phyloP scores from a whole-genome alignment of 441 rosid species.

The Arabidopsis lyrata region DNA sequence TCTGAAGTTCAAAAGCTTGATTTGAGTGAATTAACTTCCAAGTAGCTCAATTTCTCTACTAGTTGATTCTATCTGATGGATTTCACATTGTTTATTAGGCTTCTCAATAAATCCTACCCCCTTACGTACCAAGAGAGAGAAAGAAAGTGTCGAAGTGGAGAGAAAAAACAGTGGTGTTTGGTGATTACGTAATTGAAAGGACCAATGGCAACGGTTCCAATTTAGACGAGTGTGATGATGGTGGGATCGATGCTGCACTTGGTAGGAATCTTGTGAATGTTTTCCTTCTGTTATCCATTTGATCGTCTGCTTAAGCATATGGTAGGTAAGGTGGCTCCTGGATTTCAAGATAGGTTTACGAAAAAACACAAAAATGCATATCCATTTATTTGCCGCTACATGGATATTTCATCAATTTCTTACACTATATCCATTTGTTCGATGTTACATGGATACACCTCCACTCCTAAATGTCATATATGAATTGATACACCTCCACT shows the following conservation, averaged over 20 bases:
- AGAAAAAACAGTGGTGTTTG: conserved; percentile 66
- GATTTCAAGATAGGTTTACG: too few relatives aligned
- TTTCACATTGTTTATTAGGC: conserved; percentile 57
- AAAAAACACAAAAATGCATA: too few relatives aligned
- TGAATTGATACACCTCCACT: too few relatives aligned
- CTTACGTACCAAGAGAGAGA: too few relatives aligned
- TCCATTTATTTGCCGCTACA: too few relatives aligned
- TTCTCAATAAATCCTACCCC: conserved; percentile 40
- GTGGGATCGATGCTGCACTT: conserved; percentile 53
- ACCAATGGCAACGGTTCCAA: conserved; percentile 56
- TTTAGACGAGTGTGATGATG: conserved; percentile 54
- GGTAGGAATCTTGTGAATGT: conserved; percentile 67
- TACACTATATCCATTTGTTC: too few relatives aligned
- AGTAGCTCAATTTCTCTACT: conserved; percentile 12
- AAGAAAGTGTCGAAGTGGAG: too few relatives aligned
- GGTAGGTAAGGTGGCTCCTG: too few relatives aligned
- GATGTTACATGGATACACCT: too few relatives aligned
- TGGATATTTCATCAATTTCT: too few relatives aligned
- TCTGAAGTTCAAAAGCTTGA: conserved; percentile 8
- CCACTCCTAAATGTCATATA: too few relatives aligned
- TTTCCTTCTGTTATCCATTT: conserved; percentile 53
- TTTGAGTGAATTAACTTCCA: conserved; percentile 20
- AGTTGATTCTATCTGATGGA: conserved; percentile 20
- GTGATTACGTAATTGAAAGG: conserved; percentile 86
- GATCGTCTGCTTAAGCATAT: too few relatives aligned